Evolutionary conservation across 352 stramenopile genomes (phyloP), one percentile per base, ranked within the genome.

Genomic region (Globisporangium recalcitrans): DNA sequence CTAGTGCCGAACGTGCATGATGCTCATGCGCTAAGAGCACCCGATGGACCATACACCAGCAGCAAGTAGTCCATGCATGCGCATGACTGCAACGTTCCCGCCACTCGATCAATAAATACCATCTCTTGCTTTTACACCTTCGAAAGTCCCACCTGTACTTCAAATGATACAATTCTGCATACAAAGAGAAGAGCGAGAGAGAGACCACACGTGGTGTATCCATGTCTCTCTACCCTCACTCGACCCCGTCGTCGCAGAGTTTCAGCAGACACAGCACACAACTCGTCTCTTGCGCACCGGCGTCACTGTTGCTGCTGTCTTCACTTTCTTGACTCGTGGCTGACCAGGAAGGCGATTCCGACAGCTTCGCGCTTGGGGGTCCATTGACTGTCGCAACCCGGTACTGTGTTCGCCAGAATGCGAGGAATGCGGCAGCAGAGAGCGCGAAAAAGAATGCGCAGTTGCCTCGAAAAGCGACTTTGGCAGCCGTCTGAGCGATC

Each of bases 321-420:
- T 9, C 51, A 16, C 4, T 29, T 14, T 57, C 51, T 42, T 57
- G n/a, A 6, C n/a, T 57, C 3, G 10, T 11, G n/a, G 44, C 21
- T 10, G 51, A 44, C 27, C 29, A 57, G 29, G 4, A 29, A 2
- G 31, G 51, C n/a, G 19, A 22, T 13, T 64, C 54, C 11, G 9
- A 27, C 6, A 49, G 34, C 7, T 8, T n/a, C 14, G 14, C 19
- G 9, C 10, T 40, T 7, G 36, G 14, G 5, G 52, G 27, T 52
- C 40, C 63, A 32, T 51, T 31, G 19, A 64, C 63, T 10, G 75
- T 82, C 27, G 36, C 16, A 8, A 85, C 40, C 5, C 61, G 57
- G 29, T 79, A 80, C 44, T 73, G 72, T 1, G 75, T 67, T 55
- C 73, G 58, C 75, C 77, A 87, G 56, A 76, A 87, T 13, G 77